A percentile compares a stretch with the other conserved stretches of the same genome.
phyloP scores from a whole-genome alignment of 2,329 filamentous ascomycete species.

The Diaporthe eres region DNA sequence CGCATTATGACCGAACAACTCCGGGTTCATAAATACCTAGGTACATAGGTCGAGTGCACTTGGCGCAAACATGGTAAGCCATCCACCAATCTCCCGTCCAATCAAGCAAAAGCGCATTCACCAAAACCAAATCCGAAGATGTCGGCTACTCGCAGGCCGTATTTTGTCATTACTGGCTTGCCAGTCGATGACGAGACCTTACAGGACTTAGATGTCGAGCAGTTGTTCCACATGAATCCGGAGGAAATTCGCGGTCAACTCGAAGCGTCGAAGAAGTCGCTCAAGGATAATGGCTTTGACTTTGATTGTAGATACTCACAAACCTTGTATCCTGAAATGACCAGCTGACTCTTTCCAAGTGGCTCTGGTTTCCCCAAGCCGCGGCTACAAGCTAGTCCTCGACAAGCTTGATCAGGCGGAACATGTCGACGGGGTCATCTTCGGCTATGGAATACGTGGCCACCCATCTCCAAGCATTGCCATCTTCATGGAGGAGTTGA shows the following conservation, averaged over 20 bases:
- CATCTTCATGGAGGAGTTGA: not conserved
- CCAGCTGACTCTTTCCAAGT: not conserved
- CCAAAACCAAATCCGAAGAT: not conserved
- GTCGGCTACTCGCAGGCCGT: constrained; percentile 4
- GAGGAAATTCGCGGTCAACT: not conserved
- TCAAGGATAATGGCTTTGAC: not conserved
- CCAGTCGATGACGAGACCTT: not conserved
- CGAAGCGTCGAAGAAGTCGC: not conserved
- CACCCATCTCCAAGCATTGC: constrained; percentile 8
- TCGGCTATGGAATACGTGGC: not conserved
- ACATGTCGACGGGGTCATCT: constrained; percentile 4
- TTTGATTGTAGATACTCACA: not conserved
- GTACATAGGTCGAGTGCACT: no score
- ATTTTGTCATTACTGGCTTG: not conserved
- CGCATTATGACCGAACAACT: not conserved
- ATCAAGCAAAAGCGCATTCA: no score
- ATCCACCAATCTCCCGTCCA: not conserved
- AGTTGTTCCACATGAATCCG: not conserved
- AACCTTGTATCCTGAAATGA: not conserved
- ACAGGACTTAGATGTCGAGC: not conserved
- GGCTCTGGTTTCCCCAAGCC: not conserved
- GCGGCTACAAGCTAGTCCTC: not conserved
- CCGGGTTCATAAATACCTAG: no score
- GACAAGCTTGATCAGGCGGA: not conserved
- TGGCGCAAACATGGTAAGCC: no score